Evolutionary conservation across 2,329 filamentous ascomycete genomes (phyloP), one percentile per base, ranked within the genome.

Genomic region (Pseudocercospora eumusae): DNA sequence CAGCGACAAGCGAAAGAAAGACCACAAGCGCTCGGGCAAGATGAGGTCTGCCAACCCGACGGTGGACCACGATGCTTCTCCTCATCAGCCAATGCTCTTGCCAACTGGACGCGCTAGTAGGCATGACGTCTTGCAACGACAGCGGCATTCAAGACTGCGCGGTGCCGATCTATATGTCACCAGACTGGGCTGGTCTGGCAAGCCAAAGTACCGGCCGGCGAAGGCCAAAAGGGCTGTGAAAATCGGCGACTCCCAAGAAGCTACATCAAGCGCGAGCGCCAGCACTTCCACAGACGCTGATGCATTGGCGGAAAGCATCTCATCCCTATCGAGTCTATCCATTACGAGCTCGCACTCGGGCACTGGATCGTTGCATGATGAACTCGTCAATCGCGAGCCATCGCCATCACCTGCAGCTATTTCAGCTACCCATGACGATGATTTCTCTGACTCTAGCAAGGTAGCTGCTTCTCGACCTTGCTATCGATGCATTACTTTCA

Each of bases 101-200:
- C 71, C 72, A 10, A 70, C 71, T 49, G 70, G 72, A 40, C 73
- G 62, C 20, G 70, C 64, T n/a, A 64, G 59, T 55, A 67, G 69
- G 36, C 64, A 42, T 15, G 67, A 61, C 21, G 60, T 59, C 56
- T 68, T 66, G 21, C 77, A 79, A 4, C 77, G 80, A 9, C 81
- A 75, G 67, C 82, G 80, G 68, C 72, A 80, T 64, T 75, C 77
- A 6, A 77, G 78, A 40, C 76, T 84, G 0, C 74, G 79, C 28
- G 80, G 81, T 8, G 80, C 81, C 3, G 82, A 84, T 67, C 67
- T 84, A 0, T 84, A 84, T 62, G 81, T 84, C 15, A 77, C 77
- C 28, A 74, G 80, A 40, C 73, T 83, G 0, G 78, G 78, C 36
- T 69, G 69, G 66, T 53, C 47, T 21, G 63, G 66, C 15, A 66